phyloP scores from a whole-genome alignment of 225 moss, liverwort and hornwort species.

The Sphagnum tenellum region DNA sequence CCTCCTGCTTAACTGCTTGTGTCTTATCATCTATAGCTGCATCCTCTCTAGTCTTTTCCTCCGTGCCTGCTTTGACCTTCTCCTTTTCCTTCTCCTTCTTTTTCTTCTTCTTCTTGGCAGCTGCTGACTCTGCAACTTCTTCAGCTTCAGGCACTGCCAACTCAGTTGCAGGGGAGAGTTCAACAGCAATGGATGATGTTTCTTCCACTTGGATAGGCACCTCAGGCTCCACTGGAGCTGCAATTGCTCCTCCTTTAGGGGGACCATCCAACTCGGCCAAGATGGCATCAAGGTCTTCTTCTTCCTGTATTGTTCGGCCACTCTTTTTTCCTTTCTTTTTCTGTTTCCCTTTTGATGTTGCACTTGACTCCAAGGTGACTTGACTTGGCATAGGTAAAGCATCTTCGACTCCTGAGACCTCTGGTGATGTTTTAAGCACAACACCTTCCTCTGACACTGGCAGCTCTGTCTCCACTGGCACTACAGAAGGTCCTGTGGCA shows the following conservation, averaged over 20 bases:
- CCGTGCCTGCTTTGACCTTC: conserved; percentile 74
- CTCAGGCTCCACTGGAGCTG: conserved; percentile 20
- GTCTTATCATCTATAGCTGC: conserved; percentile 28
- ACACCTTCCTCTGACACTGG: conserved; percentile 14
- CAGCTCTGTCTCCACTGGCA: conserved; percentile 1
- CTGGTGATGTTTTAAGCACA: conserved; percentile 2
- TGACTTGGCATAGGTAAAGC: conserved; percentile 17
- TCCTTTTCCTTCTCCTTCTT: conserved; percentile 72
- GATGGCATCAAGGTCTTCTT: conserved; percentile 94
- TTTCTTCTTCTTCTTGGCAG: conserved; percentile 95
- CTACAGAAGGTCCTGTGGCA: neutral
- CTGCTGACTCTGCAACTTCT: conserved; percentile 79
- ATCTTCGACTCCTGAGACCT: conserved; percentile 13
- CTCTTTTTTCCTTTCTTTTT: conserved; percentile 78
- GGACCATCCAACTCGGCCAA: conserved; percentile 92
- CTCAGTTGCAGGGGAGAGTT: conserved; percentile 13
- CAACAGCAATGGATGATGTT: conserved; percentile 5
- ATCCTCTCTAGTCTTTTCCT: conserved; percentile 54
- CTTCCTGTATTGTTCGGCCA: conserved; percentile 72
- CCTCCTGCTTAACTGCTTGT: conserved; percentile 45
- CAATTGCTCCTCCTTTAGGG: conserved; percentile 12
- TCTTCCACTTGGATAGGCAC: conserved; percentile 20
- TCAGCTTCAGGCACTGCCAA: conserved; percentile 37
- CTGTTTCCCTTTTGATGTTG: conserved; percentile 51
- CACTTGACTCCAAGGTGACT: conserved; percentile 17